phyloP scores from a whole-genome alignment of 345 rosid species.

The Brassica carinata region DNA sequence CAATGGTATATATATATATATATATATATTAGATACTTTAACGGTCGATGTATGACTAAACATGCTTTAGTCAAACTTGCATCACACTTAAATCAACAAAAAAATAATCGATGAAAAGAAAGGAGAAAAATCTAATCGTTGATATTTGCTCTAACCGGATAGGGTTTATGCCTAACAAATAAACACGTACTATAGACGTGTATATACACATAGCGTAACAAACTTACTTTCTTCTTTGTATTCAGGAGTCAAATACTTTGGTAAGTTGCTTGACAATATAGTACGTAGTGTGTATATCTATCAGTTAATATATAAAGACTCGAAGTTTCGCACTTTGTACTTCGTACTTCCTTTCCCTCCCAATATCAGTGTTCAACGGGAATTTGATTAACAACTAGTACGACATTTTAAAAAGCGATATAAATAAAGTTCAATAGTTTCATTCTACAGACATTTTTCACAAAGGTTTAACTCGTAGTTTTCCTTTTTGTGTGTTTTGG shows the following conservation, averaged over 20 bases:
- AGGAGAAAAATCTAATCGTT: neutral
- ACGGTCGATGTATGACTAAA: neutral
- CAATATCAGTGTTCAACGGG: neutral
- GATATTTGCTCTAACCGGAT: neutral
- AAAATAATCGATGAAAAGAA: neutral
- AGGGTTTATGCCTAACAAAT: slow-evolving; percentile 29
- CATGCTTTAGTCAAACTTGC: neutral
- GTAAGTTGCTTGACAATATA: slow-evolving; percentile 28
- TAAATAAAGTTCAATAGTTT: neutral
- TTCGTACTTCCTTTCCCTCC: neutral
- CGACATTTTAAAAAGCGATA: neutral
- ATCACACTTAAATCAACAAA: neutral
- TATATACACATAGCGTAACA: slow-evolving; percentile 27
- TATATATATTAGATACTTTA: neutral
- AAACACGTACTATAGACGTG: slow-evolving; percentile 12
- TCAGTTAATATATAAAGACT: neutral
- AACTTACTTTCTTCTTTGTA: slow-evolving; percentile 17
- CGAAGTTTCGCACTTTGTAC: neutral
- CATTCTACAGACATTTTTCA: neutral
- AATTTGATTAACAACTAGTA: neutral
- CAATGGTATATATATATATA: neutral
- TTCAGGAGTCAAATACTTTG: slow-evolving; percentile 28
- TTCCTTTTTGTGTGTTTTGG: neutral
- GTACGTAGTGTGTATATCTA: neutral
- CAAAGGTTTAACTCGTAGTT: neutral